Percentiles rank a stretch among this genome's conserved stretches.
Evolutionary conservation across 306 rosid genomes (phyloP).

Genomic region (Cucurbita argyrosperma): DNA sequence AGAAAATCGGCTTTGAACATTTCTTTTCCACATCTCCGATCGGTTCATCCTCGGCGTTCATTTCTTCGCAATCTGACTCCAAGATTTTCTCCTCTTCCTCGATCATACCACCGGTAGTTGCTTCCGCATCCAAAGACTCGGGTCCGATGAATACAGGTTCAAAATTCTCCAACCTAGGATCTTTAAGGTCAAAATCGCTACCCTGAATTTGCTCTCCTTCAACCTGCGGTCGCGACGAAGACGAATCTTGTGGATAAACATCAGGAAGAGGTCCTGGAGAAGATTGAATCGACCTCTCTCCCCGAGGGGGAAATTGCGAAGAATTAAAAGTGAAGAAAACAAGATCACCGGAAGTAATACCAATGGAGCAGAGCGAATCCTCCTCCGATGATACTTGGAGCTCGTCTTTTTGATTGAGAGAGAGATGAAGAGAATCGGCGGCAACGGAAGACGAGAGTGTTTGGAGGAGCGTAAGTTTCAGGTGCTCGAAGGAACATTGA

Average conservation of each 20-base stretch:
- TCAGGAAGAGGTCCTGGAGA: neutral
- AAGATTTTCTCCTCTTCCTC: neutral
- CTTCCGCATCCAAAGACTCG: neutral
- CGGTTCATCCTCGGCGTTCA: slow-evolving; percentile 21
- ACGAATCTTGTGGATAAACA: neutral
- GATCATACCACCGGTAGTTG: neutral
- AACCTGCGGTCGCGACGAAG: neutral
- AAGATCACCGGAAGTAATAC: slow-evolving; percentile 60
- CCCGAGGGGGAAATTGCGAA: neutral
- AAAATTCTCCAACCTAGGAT: neutral
- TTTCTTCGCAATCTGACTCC: neutral
- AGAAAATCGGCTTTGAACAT: slow-evolving; percentile 26
- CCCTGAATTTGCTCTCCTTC: neutral
- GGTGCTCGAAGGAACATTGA: slow-evolving; percentile 29
- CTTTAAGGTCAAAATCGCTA: neutral
- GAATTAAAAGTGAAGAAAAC: slow-evolving; percentile 49
- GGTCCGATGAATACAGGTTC: neutral
- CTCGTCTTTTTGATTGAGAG: slow-evolving; percentile 62
- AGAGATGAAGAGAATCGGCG: slow-evolving; percentile 36
- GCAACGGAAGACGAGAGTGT: slow-evolving; percentile 20
- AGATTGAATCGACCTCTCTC: neutral
- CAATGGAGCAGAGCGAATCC: slow-evolving; percentile 35
- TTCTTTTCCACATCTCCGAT: slow-evolving; percentile 9
- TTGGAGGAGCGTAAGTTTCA: slow-evolving; percentile 29
- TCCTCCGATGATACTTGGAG: slow-evolving; percentile 28